phyloP scores from a whole-genome alignment of 2,329 filamentous ascomycete species.

The Fusarium guadeloupense region DNA sequence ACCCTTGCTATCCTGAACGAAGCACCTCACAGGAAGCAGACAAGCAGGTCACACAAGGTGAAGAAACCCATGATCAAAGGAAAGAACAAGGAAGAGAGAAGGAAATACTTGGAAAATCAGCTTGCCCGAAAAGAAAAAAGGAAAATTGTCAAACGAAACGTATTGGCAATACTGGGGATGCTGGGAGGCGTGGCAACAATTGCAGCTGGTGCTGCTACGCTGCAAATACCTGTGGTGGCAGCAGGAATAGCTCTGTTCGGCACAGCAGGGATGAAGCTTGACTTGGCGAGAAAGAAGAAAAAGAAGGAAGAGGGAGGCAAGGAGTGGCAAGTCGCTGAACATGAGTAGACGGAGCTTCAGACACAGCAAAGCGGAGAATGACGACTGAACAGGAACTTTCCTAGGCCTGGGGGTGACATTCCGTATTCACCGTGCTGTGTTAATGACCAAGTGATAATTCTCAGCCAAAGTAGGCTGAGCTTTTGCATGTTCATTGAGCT shows the following conservation, averaged over 20 bases:
- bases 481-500: too few species aligned
- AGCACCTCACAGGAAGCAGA: too few species aligned
- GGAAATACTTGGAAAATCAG: neutral
- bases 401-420: too few species aligned
- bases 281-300: neutral
- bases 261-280: neutral
- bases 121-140: neutral
- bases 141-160: slow-evolving; percentile 1
- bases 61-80: neutral
- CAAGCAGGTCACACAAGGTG: neutral
- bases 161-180: neutral
- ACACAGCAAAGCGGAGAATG: too few species aligned
- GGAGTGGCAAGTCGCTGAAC: neutral
- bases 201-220: neutral
- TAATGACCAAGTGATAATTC: too few species aligned
- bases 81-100: neutral
- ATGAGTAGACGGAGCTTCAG: too few species aligned
- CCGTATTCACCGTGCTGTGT: too few species aligned
- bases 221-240: neutral
- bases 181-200: neutral
- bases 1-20: too few species aligned
- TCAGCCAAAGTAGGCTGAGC: too few species aligned
- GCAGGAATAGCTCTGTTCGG: neutral
- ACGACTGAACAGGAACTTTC: too few species aligned
- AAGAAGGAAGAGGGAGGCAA: neutral